Conservation (phyloP, 768 basidiomycete genomes). For the Panus rudis region DNA sequence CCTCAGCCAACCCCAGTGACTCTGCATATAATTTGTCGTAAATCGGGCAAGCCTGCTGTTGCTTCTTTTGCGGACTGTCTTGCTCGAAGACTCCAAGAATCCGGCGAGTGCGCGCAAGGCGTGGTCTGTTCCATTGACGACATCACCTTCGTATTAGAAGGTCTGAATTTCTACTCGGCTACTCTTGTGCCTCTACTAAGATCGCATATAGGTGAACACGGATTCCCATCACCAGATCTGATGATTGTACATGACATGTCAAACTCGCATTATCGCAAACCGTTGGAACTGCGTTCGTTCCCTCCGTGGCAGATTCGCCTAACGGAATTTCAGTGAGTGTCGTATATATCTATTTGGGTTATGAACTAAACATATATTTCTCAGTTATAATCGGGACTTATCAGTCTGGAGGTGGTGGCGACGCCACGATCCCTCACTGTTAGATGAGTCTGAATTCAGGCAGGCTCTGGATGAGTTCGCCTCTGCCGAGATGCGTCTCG, state of each 20-base stretch:
- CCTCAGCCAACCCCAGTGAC: conserved; percentile 27
- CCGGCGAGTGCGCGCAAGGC: conserved; percentile 4
- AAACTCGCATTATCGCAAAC: conserved; percentile 29
- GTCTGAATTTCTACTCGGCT: conserved; percentile 29
- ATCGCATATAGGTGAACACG: conserved; percentile 41
- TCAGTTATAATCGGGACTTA: conserved; percentile 17
- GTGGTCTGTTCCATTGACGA: conserved; percentile 37
- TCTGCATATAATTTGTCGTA: conserved; percentile 50
- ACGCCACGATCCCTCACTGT: conserved; percentile 1
- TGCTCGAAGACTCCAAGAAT: conserved; percentile 20
- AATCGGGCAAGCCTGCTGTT: conserved; percentile 59
- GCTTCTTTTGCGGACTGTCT: conserved; percentile 47
- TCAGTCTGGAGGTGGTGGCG: conserved; percentile 5
- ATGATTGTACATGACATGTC: conserved; percentile 64
- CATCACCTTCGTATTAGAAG: conserved; percentile 50
- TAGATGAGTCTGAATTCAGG: conserved; percentile 48
- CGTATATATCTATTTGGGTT: background rate
- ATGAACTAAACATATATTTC: conserved; percentile 4
- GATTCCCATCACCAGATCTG: conserved; percentile 64
- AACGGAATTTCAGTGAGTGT: conserved; percentile 70
- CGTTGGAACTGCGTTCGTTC: conserved; percentile 66
- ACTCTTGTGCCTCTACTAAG: too few species aligned
- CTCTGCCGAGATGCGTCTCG: conserved; percentile 70
- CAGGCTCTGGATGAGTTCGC: conserved; percentile 70
- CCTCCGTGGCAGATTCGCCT: conserved; percentile 84